phyloP scores from a whole-genome alignment of 2,329 filamentous ascomycete genomes.

The Sclerotinia minor region DNA sequence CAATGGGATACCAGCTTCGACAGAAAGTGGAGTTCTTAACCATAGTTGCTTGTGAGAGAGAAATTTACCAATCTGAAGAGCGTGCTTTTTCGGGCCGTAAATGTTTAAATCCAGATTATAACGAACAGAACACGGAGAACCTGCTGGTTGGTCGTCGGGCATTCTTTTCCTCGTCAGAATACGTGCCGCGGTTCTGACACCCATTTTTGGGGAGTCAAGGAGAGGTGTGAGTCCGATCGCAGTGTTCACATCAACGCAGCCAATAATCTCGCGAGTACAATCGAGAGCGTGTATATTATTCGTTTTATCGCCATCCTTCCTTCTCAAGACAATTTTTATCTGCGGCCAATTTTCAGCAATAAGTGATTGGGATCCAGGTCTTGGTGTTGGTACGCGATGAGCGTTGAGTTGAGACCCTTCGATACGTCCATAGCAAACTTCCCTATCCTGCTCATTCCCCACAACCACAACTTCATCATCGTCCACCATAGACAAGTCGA shows the following conservation, averaged over 20 bases:
- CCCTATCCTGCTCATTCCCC: slow-evolving; percentile 62
- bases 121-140: slow-evolving; percentile 59
- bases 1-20: slow-evolving; percentile 68
- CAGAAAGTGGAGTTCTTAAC: slow-evolving; percentile 64
- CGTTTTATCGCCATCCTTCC: slow-evolving; percentile 55
- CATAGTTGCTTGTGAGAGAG: slow-evolving; percentile 67
- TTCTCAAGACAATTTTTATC: slow-evolving; percentile 70
- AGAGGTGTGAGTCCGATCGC: slow-evolving; percentile 69
- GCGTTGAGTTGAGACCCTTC: slow-evolving; percentile 67
- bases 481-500: slow-evolving; percentile 49
- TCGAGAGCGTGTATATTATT: slow-evolving; percentile 73
- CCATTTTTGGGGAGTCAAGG: slow-evolving; percentile 62
- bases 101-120: slow-evolving; percentile 72
- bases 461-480: slow-evolving; percentile 61
- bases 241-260: slow-evolving; percentile 68
- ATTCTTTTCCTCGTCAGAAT: slow-evolving; percentile 66
- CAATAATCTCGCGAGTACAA: slow-evolving; percentile 69
- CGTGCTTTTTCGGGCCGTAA: slow-evolving; percentile 72
- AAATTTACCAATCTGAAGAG: slow-evolving; percentile 64
- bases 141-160: slow-evolving; percentile 59
- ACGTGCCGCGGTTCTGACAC: slow-evolving; percentile 68
- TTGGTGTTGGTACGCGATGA: slow-evolving; percentile 66
- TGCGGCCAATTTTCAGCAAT: slow-evolving; percentile 65
- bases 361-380: slow-evolving; percentile 60
- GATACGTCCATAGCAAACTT: slow-evolving; percentile 80